Conservation (phyloP, 176 grass and related monocot species). For the Stipa capillata region DNA sequence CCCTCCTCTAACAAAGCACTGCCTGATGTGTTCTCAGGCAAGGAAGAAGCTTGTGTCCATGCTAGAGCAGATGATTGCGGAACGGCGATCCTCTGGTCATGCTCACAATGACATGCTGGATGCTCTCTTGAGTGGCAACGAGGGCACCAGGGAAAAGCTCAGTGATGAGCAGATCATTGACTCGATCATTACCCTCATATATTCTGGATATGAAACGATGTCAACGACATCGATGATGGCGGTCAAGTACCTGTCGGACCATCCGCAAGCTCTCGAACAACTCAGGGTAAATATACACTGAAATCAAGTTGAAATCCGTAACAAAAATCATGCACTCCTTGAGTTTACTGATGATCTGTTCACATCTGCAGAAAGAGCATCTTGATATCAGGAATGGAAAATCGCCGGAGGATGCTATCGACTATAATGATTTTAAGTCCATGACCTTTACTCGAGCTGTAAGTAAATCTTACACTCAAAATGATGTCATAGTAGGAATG, state of each 20-base stretch:
- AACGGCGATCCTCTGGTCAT: slow-evolving; percentile 37
- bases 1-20: neutral
- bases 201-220: slow-evolving; percentile 94
- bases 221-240: slow-evolving; percentile 98
- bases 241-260: slow-evolving; percentile 81
- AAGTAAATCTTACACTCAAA: slow-evolving; percentile 1
- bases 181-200: slow-evolving; percentile 79
- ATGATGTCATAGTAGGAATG: neutral
- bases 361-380: slow-evolving; percentile 53
- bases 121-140: slow-evolving; percentile 41
- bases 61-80: slow-evolving; percentile 54
- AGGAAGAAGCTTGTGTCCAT: slow-evolving; percentile 89
- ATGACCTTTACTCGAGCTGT: no score
- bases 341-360: slow-evolving; percentile 4
- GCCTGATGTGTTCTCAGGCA: slow-evolving; percentile 43
- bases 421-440: slow-evolving; percentile 73
- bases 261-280: slow-evolving; percentile 65
- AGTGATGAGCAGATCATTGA: slow-evolving; percentile 88
- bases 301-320: neutral
- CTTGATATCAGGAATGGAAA: slow-evolving; percentile 48
- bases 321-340: neutral
- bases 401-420: slow-evolving; percentile 27
- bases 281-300: slow-evolving; percentile 49
- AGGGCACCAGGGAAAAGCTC: slow-evolving; percentile 51
- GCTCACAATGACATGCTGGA: slow-evolving; percentile 67